Base-by-base conservation (phyloP, 176 grass and related monocot genomes). In the Carex parvula region DNA sequence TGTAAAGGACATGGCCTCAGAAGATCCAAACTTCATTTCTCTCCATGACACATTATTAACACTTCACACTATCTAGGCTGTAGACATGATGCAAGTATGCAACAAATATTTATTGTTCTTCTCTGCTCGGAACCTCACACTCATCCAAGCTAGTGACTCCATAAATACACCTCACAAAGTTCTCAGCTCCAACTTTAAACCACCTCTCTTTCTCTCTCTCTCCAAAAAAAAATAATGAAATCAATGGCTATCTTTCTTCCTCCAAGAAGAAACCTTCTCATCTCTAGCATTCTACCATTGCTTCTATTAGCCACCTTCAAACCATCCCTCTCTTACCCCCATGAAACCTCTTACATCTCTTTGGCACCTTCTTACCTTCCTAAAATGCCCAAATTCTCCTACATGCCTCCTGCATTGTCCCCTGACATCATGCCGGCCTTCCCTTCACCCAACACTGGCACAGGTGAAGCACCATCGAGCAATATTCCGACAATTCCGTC, bases 381-480 rank as follows among this genome's bases (percentile, higher is more conserved):
- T 53, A 82, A 57, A 64, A 79, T 67, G 61, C 59, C 87, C 79
- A 55, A 82, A 80, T 21, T 63, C 79, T 74, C 84, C 88, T 62
- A 80, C 12, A 60, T 82, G 18, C 17, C 48, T 72, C 70, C 89
- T 20, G 55, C 87, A 46, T 79, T 88, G 56, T 84, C 94, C 8
- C 90, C 88, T 3, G 89, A 96, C 74, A 82, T 91, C n/a, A 92
- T 89, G 88, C 94, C 91, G 13, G 30, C 86, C 46, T 87, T 91
- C 26, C 94, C 91, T 0, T 85, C 89, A 7, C 91, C 91, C 0
- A 80, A 76, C 46, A 32, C 67, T 15, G 73, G 85, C 6, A 83
- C 15, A 42, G 63, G 55, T 12, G 79, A 64, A 3, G 64, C 86
- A 30, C 88, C 91, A 30, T 83, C 86, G 3, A 74, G 72, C 79